Conservation (phyloP, 2,329 filamentous ascomycete genomes). For the Colletotrichum sansevieriae region DNA sequence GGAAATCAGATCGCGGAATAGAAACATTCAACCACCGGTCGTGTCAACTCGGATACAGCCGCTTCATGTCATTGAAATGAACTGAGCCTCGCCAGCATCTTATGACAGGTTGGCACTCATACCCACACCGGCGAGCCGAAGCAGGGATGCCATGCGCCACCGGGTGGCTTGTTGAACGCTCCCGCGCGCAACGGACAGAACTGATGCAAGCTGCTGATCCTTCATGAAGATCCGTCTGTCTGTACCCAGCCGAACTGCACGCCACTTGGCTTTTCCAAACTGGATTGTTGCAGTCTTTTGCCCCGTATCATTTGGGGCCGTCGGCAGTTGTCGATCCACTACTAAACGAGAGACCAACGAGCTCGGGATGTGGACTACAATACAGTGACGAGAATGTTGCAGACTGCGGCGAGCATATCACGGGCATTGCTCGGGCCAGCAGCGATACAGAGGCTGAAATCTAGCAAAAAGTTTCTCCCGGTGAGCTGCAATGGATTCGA, state of each 20-base stretch:
- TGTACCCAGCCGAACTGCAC: conserved; percentile 10
- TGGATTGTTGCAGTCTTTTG: conserved; percentile 4
- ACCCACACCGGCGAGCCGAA: conserved; percentile 9
- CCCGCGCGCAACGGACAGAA: conserved; percentile 23
- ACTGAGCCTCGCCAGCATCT: conserved; percentile 8
- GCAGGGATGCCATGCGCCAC: conserved; percentile 37
- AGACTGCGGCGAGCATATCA: neutral
- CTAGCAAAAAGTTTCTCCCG: neutral
- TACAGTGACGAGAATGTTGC: neutral
- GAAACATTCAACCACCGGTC: too few species aligned
- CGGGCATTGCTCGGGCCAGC: neutral
- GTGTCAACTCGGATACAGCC: too few species aligned
- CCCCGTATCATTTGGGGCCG: neutral
- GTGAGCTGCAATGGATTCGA: neutral
- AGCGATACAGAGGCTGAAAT: neutral
- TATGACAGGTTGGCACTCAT: conserved; percentile 9
- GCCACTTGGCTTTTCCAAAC: conserved; percentile 5
- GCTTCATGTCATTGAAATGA: too few species aligned
- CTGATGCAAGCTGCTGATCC: conserved; percentile 31
- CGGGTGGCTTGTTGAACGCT: conserved; percentile 8
- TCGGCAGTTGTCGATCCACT: conserved; percentile 27
- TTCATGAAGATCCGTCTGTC: conserved; percentile 19
- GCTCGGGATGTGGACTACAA: neutral
- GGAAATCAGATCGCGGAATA: conserved; percentile 5
- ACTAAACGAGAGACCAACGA: neutral